Conservation (phyloP, 1,284 basidiomycete genomes). For the Ceratobasidium sp. region DNA sequence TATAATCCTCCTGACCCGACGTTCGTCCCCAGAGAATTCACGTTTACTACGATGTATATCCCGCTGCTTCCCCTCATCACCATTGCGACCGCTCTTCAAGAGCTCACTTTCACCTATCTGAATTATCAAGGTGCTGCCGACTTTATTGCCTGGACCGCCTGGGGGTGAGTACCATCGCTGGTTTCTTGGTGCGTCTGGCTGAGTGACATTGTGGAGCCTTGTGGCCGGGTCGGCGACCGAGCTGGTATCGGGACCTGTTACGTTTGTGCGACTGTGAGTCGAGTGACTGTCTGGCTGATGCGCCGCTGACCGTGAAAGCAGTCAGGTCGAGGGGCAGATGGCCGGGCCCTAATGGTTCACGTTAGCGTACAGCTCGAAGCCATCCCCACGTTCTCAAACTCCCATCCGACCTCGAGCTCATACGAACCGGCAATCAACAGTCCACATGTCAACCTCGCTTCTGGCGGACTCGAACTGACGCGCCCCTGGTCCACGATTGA, state of each 20-base stretch:
- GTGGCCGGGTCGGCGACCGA: background rate
- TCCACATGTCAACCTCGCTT: background rate
- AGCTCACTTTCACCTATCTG: background rate
- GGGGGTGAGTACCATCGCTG: background rate
- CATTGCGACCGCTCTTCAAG: background rate
- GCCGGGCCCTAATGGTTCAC: no score
- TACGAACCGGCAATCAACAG: background rate
- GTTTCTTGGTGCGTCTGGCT: background rate
- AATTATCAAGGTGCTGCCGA: background rate
- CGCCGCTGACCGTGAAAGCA: no score
- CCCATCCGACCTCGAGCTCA: background rate
- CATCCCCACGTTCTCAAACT: no score
- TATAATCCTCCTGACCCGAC: background rate
- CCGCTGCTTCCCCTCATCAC: background rate
- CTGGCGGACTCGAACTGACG: background rate
- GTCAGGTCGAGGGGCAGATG: no score
- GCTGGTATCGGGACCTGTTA: background rate
- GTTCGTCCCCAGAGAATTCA: background rate
- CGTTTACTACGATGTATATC: background rate
- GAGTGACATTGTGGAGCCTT: background rate
- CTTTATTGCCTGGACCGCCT: background rate
- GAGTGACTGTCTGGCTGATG: no score
- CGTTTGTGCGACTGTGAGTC: no score
- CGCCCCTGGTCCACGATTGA: background rate
- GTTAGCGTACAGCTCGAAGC: no score